Evolutionary conservation across 768 basidiomycete genomes (phyloP), one percentile per base, ranked within the genome.

Genomic region (Hypholoma fasciculare): DNA sequence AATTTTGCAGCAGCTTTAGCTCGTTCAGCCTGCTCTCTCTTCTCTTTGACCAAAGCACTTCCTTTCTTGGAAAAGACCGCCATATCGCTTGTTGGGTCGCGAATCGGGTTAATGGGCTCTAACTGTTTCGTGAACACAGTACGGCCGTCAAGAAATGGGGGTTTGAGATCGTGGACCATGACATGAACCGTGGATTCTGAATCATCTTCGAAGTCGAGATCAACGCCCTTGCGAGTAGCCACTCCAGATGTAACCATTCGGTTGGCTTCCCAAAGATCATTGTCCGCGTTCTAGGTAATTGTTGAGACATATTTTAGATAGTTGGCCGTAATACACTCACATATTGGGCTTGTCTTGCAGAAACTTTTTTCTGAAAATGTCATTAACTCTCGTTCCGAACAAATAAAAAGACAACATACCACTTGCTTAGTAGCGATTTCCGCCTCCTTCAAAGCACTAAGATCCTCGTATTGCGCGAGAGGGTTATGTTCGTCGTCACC

Each of bases 261-360:
- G 69, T 98, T 98, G 7, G 92, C 92, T 77, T 99, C 97, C 97
- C 97, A 99, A 11, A 96, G 77, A 67, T 99, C 97, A 66, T 97
- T 98, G 72, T 99, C 97, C 20, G 94, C 94, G 66, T 98, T 98
- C 92, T 96, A 67, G 4, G 58, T 17, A 6, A 43, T 61, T 8
- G 36, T 65, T 67, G 43, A 71, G 60, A 56, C 40, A 23, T 20
- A 17, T 2, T 12, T 11, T n/a, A 49, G 20, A 39, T 49, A 7
- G 17, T 26, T 8, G 38, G 43, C 14, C 54, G 37, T 44, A 37
- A 51, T 42, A 17, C 4, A 77, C 91, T 65, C 65, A 95, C 94
- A 71, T 95, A 97, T 86, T 98, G 96, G 0, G 96, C 96, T 72
- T 98, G 96, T 57, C 89, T 81, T 4, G 97, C 97, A 1, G 95